A percentile compares a stretch with the other conserved stretches of the same genome.
phyloP scores from a whole-genome alignment of 306 rosid species.

The Cucumis melo region DNA sequence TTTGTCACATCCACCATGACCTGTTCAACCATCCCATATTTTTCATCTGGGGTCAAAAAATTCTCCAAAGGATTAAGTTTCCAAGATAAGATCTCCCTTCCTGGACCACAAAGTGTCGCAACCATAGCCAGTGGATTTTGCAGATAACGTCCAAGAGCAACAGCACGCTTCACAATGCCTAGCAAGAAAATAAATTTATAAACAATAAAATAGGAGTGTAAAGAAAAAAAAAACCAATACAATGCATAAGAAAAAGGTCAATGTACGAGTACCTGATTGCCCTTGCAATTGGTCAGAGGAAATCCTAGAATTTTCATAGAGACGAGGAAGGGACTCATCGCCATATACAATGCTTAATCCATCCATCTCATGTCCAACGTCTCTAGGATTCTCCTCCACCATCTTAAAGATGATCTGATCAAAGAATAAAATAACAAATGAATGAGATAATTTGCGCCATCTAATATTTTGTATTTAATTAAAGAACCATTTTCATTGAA shows the following conservation, averaged over 20 bases:
- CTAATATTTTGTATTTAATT: background rate
- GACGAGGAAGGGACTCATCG: constrained; percentile 85
- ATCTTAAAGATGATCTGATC: constrained; percentile 82
- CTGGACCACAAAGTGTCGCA: constrained; percentile 89
- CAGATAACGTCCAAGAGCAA: constrained; percentile 87
- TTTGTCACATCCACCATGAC: constrained; percentile 89
- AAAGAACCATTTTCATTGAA: no score
- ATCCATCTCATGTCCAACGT: constrained; percentile 97
- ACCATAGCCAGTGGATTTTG: constrained; percentile 97
- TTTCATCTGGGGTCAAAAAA: constrained; percentile 83
- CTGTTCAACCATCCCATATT: constrained; percentile 76
- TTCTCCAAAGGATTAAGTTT: constrained; percentile 62
- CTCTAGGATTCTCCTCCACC: constrained; percentile 99
- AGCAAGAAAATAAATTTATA: constrained; percentile 12
- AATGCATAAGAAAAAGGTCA: background rate
- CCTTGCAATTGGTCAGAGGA: constrained; percentile 91
- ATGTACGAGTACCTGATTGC: constrained; percentile 44
- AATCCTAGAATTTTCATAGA: constrained; percentile 85
- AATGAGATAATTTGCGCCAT: constrained; percentile 4
- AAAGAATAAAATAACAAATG: constrained; percentile 12
- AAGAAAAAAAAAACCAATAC: background rate
- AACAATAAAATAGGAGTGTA: background rate
- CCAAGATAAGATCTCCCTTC: constrained; percentile 86
- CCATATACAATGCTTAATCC: constrained; percentile 93
- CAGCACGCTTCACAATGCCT: constrained; percentile 98